Conservation (phyloP, 2,329 filamentous ascomycete species). For the Pseudogymnoascus sp. region DNA sequence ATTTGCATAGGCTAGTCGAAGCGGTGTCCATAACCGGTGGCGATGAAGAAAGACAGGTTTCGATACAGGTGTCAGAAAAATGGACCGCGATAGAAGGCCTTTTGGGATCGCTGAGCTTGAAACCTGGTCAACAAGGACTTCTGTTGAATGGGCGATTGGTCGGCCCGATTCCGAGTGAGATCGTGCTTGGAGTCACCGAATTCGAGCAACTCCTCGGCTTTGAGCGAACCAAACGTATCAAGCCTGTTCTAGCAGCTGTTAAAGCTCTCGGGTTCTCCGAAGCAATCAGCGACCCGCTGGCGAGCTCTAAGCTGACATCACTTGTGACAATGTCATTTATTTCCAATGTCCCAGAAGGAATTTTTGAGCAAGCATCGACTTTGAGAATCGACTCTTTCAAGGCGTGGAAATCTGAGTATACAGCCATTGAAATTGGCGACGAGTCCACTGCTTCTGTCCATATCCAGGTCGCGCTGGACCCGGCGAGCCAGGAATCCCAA, state of each 20-base stretch:
- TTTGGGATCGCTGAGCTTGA: slow-evolving; percentile 19
- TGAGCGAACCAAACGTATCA: slow-evolving; percentile 64
- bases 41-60: background rate
- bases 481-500: slow-evolving; percentile 79
- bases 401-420: slow-evolving; percentile 63
- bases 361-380: slow-evolving; percentile 71
- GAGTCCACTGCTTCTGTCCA: slow-evolving; percentile 67
- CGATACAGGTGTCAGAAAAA: background rate
- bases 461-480: slow-evolving; percentile 73
- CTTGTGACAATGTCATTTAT: slow-evolving; percentile 72
- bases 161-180: slow-evolving; percentile 57
- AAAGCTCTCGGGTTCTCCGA: slow-evolving; percentile 57
- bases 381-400: slow-evolving; percentile 62
- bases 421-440: slow-evolving; percentile 67
- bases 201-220: slow-evolving; percentile 65
- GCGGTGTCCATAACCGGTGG: background rate
- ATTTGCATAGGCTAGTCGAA: slow-evolving; percentile 28
- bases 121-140: slow-evolving; percentile 40
- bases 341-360: slow-evolving; percentile 78
- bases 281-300: slow-evolving; percentile 58
- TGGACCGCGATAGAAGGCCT: slow-evolving; percentile 22
- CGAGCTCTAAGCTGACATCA: slow-evolving; percentile 73
- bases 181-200: slow-evolving; percentile 56
- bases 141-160: slow-evolving; percentile 60
- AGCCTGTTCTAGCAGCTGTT: slow-evolving; percentile 64